These are phyloP conservation scores for Xylaria sp. DNA, from an alignment of 2,329 filamentous ascomycete species.

Conservation along the genomic window DNA sequence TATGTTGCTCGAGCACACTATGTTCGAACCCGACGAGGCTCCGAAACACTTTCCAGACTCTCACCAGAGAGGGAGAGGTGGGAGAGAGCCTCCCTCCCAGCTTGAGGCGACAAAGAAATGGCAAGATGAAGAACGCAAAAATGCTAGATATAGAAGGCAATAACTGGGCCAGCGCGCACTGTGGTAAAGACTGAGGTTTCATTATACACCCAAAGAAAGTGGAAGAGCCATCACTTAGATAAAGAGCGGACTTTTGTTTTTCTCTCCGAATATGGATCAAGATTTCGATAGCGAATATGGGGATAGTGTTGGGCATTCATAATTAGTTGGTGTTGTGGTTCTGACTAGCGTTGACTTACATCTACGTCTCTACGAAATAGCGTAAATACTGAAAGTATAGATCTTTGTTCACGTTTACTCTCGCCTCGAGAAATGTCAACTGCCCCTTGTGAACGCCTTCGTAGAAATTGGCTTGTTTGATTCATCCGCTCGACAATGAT, in stretches of 20 bases:
- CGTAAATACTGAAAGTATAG: neutral
- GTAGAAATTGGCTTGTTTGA: slow-evolving; percentile 5
- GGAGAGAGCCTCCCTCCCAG: too few species aligned
- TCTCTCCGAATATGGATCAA: neutral
- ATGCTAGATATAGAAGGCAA: neutral
- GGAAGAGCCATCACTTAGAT: neutral
- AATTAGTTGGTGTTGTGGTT: too few species aligned
- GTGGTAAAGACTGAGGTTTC: neutral
- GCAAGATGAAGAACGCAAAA: too few species aligned
- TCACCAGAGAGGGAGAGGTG: too few species aligned
- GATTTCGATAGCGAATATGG: neutral
- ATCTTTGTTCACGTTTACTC: neutral
- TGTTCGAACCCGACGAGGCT: too few species aligned
- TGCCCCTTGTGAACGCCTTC: neutral
- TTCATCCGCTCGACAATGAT: slow-evolving; percentile 2
- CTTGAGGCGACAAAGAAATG: neutral
- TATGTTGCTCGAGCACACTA: too few species aligned
- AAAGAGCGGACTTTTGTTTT: neutral
- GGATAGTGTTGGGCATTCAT: neutral
- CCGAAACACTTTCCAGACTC: too few species aligned
- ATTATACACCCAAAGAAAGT: neutral
- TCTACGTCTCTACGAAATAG: neutral
- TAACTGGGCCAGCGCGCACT: neutral
- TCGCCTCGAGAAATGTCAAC: neutral
- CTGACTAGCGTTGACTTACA: neutral